A percentile compares a stretch with the other conserved stretches of the same genome.
Conservation (phyloP, 495 filamentous ascomycete genomes). For the Neurospora sp. region DNA sequence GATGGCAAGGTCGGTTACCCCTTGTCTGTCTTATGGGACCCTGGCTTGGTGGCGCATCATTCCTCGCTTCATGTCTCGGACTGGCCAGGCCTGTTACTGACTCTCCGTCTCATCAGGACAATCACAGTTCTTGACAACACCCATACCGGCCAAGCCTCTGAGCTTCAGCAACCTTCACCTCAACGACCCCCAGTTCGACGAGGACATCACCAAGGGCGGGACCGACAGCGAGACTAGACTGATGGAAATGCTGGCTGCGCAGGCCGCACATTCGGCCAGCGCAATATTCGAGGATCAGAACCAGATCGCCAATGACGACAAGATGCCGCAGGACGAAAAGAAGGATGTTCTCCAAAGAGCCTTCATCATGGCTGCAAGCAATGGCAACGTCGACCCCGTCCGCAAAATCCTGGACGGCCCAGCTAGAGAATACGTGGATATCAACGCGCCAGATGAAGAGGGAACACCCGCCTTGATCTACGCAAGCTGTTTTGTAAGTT, state of each 20-base stretch:
- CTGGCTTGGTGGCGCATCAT: not conserved
- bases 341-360: slow-evolving; percentile 70
- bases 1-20: slow-evolving; percentile 75
- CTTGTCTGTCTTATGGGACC: slow-evolving; percentile 5
- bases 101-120: slow-evolving; percentile 52
- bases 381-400: slow-evolving; percentile 81
- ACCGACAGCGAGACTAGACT: slow-evolving; percentile 77
- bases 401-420: slow-evolving; percentile 64
- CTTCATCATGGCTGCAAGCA: slow-evolving; percentile 92
- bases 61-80: not conserved
- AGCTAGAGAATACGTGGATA: slow-evolving; percentile 68
- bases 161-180: slow-evolving; percentile 73
- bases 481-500: slow-evolving; percentile 91
- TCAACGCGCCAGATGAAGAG: slow-evolving; percentile 88
- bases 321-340: slow-evolving; percentile 68
- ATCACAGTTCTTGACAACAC: slow-evolving; percentile 84
- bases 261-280: slow-evolving; percentile 72
- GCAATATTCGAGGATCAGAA: slow-evolving; percentile 68
- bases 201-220: slow-evolving; percentile 46
- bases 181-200: slow-evolving; percentile 61
- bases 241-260: slow-evolving; percentile 93
- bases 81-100: slow-evolving; percentile 8
- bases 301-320: slow-evolving; percentile 60
- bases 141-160: slow-evolving; percentile 71
- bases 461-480: slow-evolving; percentile 93